phyloP scores from a whole-genome alignment of 306 rosid genomes.

The Spatholobus suberectus region DNA sequence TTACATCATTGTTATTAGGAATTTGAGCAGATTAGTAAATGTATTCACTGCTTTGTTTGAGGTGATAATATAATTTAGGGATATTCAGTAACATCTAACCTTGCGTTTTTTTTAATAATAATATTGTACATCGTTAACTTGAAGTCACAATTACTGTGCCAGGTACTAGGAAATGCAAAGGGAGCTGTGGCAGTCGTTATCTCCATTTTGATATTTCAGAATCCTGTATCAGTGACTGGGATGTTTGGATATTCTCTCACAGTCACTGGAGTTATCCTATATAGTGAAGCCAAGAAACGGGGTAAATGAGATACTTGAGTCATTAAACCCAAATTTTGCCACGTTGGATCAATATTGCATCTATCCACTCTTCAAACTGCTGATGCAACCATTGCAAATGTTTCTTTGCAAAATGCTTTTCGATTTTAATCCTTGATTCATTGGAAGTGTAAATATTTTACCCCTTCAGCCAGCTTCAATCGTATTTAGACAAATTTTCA shows the following conservation, averaged over 20 bases:
- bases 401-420: background rate
- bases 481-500: background rate
- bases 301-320: slow-evolving; percentile 34
- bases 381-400: background rate
- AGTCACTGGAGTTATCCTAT: slow-evolving; percentile 63
- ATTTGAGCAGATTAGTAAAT: background rate
- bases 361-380: background rate
- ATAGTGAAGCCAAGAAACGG: slow-evolving; percentile 68
- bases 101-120: background rate
- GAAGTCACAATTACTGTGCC: background rate
- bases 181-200: slow-evolving; percentile 76
- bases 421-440: background rate
- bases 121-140: slow-evolving; percentile 9
- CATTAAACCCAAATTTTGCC: slow-evolving; percentile 4
- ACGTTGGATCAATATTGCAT: slow-evolving; percentile 16
- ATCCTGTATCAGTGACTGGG: slow-evolving; percentile 67
- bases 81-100: background rate
- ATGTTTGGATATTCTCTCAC: slow-evolving; percentile 71
- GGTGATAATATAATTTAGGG: background rate
- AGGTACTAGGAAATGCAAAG: slow-evolving; percentile 77
- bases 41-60: background rate
- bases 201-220: slow-evolving; percentile 65
- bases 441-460: background rate
- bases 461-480: background rate
- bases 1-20: background rate